Percentiles rank a stretch among this genome's conserved stretches.
phyloP scores from a whole-genome alignment of 192 early-diverging fungal species.

The Coemansia sp. region DNA sequence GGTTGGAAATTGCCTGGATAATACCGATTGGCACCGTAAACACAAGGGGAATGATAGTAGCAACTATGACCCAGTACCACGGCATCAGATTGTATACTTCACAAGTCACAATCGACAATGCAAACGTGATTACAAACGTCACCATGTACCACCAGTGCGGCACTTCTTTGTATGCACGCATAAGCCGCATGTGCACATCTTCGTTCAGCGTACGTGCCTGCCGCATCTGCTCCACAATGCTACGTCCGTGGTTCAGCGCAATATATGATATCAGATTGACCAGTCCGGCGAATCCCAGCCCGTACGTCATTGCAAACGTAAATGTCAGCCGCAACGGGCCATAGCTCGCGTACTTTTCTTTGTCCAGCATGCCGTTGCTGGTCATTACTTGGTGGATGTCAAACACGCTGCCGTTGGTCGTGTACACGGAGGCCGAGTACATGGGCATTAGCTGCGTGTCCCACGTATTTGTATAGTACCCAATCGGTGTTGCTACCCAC shows the following conservation, averaged over 20 bases:
- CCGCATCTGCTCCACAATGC: slow-evolving; percentile 62
- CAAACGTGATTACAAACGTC: slow-evolving; percentile 43
- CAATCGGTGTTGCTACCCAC: slow-evolving; percentile 72
- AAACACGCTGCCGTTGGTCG: slow-evolving; percentile 56
- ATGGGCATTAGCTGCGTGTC: slow-evolving; percentile 57
- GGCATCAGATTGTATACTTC: slow-evolving; percentile 50
- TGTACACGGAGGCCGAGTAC: slow-evolving; percentile 58
- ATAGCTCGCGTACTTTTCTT: slow-evolving; percentile 57
- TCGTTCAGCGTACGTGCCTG: slow-evolving; percentile 59
- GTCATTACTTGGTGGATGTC: slow-evolving; percentile 61
- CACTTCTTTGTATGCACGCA: slow-evolving; percentile 72
- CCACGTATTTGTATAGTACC: slow-evolving; percentile 70
- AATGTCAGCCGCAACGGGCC: slow-evolving; percentile 67
- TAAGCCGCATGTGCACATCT: slow-evolving; percentile 74
- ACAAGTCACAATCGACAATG: slow-evolving; percentile 41
- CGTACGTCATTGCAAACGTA: slow-evolving; percentile 70
- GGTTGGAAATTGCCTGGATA: slow-evolving; percentile 74
- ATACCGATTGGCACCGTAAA: slow-evolving; percentile 82
- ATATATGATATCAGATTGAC: slow-evolving; percentile 67
- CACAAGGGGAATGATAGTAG: slow-evolving; percentile 58
- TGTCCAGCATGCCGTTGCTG: slow-evolving; percentile 56
- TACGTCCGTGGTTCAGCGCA: slow-evolving; percentile 64
- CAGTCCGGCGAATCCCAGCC: slow-evolving; percentile 65
- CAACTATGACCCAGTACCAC: slow-evolving; percentile 75
- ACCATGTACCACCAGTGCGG: slow-evolving; percentile 70